Conservation (phyloP, 352 stramenopile species). For the Globisporangium polare region DNA sequence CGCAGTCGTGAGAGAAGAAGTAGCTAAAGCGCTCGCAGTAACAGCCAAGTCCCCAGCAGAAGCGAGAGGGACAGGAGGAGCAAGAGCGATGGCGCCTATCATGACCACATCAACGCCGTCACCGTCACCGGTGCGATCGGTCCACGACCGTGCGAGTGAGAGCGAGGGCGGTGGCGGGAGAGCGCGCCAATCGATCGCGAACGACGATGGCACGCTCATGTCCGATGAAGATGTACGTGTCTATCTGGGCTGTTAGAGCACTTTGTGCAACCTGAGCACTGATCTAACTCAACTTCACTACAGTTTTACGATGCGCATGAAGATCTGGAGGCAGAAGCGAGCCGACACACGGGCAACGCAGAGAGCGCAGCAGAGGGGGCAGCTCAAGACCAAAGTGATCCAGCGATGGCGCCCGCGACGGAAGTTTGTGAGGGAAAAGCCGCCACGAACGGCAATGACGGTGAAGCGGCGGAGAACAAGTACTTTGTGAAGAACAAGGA, state of each 20-base stretch:
- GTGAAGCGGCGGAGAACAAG: slow-evolving; percentile 39
- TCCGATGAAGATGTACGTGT: slow-evolving; percentile 58
- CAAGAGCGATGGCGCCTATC: not conserved
- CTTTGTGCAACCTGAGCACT: too few species aligned
- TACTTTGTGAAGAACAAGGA: slow-evolving; percentile 82
- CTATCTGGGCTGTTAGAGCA: too few species aligned
- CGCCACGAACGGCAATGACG: slow-evolving; percentile 4
- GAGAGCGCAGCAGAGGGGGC: slow-evolving; percentile 5
- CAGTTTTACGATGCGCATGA: slow-evolving; percentile 78
- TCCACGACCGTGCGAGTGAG: slow-evolving; percentile 4
- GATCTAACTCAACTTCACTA: not conserved
- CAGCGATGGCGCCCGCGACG: not conserved
- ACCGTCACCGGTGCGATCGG: slow-evolving; percentile 7
- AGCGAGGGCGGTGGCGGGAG: slow-evolving; percentile 5
- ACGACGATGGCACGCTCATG: slow-evolving; percentile 49
- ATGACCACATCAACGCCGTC: not conserved
- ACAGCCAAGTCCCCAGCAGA: not conserved
- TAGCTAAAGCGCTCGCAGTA: not conserved
- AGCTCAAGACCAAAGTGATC: slow-evolving; percentile 11
- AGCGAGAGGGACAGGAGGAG: not conserved
- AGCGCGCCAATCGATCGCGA: slow-evolving; percentile 14
- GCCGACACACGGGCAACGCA: slow-evolving; percentile 15
- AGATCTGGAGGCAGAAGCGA: slow-evolving; percentile 33
- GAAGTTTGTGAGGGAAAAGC: slow-evolving; percentile 6
- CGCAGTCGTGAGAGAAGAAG: not conserved